Evolutionary conservation across 176 grass and related monocot species (phyloP).

Genomic region (Microstegium vimineum): DNA sequence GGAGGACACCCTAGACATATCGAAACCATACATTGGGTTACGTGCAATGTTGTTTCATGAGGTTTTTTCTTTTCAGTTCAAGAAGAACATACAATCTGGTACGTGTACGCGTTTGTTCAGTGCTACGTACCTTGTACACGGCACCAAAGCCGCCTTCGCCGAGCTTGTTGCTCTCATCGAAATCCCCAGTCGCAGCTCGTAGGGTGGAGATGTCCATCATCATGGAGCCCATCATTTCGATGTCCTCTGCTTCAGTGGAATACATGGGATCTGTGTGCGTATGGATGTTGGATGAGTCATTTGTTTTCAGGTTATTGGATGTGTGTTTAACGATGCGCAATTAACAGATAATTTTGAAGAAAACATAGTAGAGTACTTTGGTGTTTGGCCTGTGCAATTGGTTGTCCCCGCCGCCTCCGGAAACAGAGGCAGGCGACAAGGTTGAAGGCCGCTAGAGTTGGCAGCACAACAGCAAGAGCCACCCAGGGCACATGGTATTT

Average conservation of each 20-base stretch:
- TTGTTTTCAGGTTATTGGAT: not conserved
- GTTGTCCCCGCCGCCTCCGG: not conserved
- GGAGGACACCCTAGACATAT: constrained; percentile 28
- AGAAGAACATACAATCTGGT: no score
- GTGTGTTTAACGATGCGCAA: not conserved
- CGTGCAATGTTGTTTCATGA: no score
- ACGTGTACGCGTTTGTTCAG: no score
- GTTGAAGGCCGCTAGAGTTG: constrained; percentile 13
- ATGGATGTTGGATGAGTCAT: no score
- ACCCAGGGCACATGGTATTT: not conserved
- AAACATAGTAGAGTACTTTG: constrained; percentile 13
- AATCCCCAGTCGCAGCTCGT: constrained; percentile 25
- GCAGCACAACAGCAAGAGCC: not conserved
- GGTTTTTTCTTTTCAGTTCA: no score
- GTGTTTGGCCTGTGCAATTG: not conserved
- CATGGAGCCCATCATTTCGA: constrained; percentile 22
- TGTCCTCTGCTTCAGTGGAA: not conserved
- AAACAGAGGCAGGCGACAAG: constrained; percentile 8
- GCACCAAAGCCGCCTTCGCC: constrained; percentile 40
- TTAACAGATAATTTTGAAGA: not conserved
- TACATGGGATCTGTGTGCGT: constrained; percentile 1
- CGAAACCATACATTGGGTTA: no score
- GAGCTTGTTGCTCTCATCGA: constrained; percentile 43
- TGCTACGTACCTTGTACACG: constrained; percentile 61
- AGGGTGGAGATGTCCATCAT: constrained; percentile 39